Base-by-base conservation (phyloP, 305 asterid species). In the Solanum hybrid region DNA sequence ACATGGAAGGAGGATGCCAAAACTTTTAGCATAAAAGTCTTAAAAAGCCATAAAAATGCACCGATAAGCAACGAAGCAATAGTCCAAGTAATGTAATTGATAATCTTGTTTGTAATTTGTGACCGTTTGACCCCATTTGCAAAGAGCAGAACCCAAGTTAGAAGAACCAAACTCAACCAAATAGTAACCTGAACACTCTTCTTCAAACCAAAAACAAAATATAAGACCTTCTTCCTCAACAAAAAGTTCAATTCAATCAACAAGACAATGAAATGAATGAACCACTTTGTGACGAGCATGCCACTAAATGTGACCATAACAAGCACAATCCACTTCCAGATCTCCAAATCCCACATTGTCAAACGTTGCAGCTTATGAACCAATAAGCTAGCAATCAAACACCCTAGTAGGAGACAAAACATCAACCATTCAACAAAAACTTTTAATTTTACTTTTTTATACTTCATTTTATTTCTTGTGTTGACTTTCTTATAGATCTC, bases 1-100 rank as follows among this genome's bases (percentile, higher is more conserved):
- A 93, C 98, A 29, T 96, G 97, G 77, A 96, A 96, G 24, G 97
- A 93, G 10, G 99, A 94, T 2, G 99, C 99, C 92, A 96, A 91
- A 72, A 95, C 91, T 92, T 95, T 96, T 19, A 95, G 92, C 90
- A 95, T 88, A 90, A 95, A 73, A 15, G 95, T 96, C 89, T 96
- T 96, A 89, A 95, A 19, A 15, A 96, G 86, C 98, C 99, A 94
- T 92, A 95, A 35, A 90, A 92, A 89, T 24, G 99, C 40, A 7
- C 96, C 98, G 6, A 96, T 91, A 3, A 96, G 93, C 82, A 95
- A 88, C 4, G 98, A 84, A 34, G 90, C 93, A 38, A 94, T 91
- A 24, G 95, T 95, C 97, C 97, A 94, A 2, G 97, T 93, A 13
- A 95, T 92, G 91, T 94, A 90, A 87, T 94, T 92, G 91, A 94